These are phyloP conservation scores for Penstemon barbatus DNA, from an alignment of 257 asterid species.

Conservation along the genomic window DNA sequence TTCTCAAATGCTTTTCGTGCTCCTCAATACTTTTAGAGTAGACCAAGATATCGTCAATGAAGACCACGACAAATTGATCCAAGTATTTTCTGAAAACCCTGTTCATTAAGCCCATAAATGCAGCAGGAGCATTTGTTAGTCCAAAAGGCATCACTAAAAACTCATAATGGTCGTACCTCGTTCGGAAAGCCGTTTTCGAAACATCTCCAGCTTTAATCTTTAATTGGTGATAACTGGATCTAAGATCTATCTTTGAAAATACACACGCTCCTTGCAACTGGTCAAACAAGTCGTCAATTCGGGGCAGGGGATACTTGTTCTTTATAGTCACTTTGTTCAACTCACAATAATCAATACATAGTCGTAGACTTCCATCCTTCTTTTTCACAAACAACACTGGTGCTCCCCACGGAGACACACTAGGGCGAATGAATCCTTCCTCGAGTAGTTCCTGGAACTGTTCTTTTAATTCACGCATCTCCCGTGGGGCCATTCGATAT, in stretches of 20 bases:
- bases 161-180: no score
- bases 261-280: neutral
- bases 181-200: no score
- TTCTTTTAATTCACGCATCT: neutral
- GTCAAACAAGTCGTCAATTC: neutral
- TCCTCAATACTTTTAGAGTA: neutral
- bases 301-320: neutral
- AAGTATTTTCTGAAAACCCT: neutral
- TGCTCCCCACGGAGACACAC: neutral
- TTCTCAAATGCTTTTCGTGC: neutral
- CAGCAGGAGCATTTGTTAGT: neutral
- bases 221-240: no score
- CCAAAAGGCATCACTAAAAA: no score
- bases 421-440: neutral
- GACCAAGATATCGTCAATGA: neutral
- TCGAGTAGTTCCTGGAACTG: neutral
- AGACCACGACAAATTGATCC: neutral
- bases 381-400: neutral
- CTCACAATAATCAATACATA: slow-evolving; percentile 3
- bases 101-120: neutral
- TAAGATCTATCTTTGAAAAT: no score
- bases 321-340: neutral
- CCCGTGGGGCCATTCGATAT: neutral
- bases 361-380: neutral
- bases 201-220: no score